Evolutionary conservation across 768 basidiomycete species (phyloP), one percentile per base, ranked within the genome.

Genomic region (Tulasnella sp.): DNA sequence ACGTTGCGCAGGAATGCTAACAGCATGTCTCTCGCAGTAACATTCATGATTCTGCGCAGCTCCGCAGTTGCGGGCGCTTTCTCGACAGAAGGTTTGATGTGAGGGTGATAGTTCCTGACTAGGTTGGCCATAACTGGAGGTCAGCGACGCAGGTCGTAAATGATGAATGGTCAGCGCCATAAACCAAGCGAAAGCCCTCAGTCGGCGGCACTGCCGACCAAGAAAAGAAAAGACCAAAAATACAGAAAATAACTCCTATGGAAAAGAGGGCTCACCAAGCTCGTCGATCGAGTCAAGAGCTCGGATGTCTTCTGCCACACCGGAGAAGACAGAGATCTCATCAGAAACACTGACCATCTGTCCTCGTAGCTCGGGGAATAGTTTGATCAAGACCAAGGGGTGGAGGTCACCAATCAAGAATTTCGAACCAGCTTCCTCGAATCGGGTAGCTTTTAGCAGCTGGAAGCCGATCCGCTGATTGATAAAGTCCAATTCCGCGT

Each of bases 21-120:
- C 41, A 96, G 72, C 87, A 92, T 93, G 42, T 86, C 81, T 45
- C 73, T 72, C 4, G 92, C 88, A 15, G 84, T 80, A 54, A 73
- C 73, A 27, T 75, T 72, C 48, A 94, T 72, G 43, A 84, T 78
- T 59, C 76, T 78, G 49, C 79, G 74, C 59, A 92, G 74, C 66
- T 85, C 85, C 19, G 78, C 76, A 2, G 89, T 82, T 2, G 85
- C 78, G 12, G 84, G 82, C 4, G 89, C 83, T 21, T 77, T 73
- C 25, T 77, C 78, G 2, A 84, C 82, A 65, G 81, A 76, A 19
- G 82, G 86, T 24, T 80, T 70, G 65, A 94, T 78, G 72, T 92
- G 85, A 15, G 92, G 91, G 45, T 87, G 87, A 70, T 93, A 92
- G 68, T 92, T 92, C 76, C 80, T 79, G 77, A 90, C 87, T 87